Conservation (phyloP, 2,329 filamentous ascomycete genomes). For the Arachnomyces sp. region DNA sequence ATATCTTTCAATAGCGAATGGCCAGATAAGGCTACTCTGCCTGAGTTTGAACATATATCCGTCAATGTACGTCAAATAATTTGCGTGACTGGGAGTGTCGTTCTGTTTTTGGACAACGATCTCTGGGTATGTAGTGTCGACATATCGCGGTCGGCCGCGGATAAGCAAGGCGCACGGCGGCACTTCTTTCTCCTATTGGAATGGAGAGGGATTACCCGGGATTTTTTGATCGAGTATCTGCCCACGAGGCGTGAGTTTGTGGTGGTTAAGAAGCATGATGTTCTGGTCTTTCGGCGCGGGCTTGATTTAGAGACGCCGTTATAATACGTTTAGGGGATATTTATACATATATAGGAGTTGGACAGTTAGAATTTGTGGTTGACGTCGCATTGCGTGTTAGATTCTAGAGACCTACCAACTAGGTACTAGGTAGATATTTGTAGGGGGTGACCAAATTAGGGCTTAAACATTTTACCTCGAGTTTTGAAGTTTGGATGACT, state of each 20-base stretch:
- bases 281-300: constrained; percentile 12
- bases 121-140: constrained; percentile 23
- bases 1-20: constrained; percentile 1
- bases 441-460: no score
- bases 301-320: constrained; percentile 11
- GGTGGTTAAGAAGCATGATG: constrained; percentile 8
- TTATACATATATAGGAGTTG: no score
- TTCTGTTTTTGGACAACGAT: constrained; percentile 19
- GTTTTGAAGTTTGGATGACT: no score
- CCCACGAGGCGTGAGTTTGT: constrained; percentile 10
- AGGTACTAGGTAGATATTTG: no score
- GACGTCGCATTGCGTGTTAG: no score
- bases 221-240: constrained; percentile 10
- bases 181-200: constrained; percentile 15
- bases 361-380: no score
- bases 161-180: constrained; percentile 2
- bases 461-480: no score
- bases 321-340: no score
- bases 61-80: constrained; percentile 10
- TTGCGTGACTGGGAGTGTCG: constrained; percentile 6
- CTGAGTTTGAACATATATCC: constrained; percentile 1
- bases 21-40: constrained; percentile 8
- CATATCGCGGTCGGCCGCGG: constrained; percentile 1
- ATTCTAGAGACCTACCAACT: no score
- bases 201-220: constrained; percentile 7